phyloP scores from a whole-genome alignment of 352 stramenopile species.

The Pythium biforme region DNA sequence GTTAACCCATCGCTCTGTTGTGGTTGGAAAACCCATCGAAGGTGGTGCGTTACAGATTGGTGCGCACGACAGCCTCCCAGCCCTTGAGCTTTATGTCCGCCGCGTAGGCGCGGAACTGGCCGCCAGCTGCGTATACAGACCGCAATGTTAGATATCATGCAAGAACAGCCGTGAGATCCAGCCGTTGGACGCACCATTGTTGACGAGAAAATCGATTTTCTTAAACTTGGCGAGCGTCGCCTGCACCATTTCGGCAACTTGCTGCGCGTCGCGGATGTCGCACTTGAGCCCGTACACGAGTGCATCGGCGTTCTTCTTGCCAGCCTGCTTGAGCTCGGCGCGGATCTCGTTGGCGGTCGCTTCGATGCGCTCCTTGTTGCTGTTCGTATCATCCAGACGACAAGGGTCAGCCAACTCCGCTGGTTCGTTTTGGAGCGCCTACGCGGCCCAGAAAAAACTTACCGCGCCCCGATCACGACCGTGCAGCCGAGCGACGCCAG shows the following conservation, averaged over 20 bases:
- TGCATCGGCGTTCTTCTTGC: slow-evolving; percentile 33
- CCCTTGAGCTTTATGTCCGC: slow-evolving; percentile 90
- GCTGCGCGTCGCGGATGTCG: slow-evolving; percentile 72
- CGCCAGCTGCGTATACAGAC: slow-evolving; percentile 65
- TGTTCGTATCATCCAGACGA: slow-evolving; percentile 21
- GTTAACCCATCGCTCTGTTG: not conserved
- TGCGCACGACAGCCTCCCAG: slow-evolving; percentile 91
- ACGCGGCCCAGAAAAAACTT: too few relatives aligned
- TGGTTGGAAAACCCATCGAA: too few relatives aligned
- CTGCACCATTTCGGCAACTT: slow-evolving; percentile 40
- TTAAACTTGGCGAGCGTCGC: slow-evolving; percentile 75
- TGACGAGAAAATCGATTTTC: slow-evolving; percentile 90
- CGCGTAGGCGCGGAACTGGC: slow-evolving; percentile 90
- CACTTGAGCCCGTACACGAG: slow-evolving; percentile 62
- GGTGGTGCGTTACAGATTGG: slow-evolving; percentile 67
- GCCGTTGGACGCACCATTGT: slow-evolving; percentile 93
- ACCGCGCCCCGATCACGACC: slow-evolving; percentile 83
- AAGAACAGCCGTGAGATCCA: not conserved
- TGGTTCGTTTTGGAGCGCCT: too few relatives aligned
- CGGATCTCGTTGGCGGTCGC: slow-evolving; percentile 59
- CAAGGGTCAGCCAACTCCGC: too few relatives aligned
- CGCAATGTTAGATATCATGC: too few relatives aligned
- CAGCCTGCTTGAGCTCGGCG: slow-evolving; percentile 38
- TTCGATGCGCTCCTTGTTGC: slow-evolving; percentile 66
- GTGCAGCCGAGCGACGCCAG: slow-evolving; percentile 70